Conservation (phyloP, 345 rosid genomes). For the Crucihimalaya himalaica region DNA sequence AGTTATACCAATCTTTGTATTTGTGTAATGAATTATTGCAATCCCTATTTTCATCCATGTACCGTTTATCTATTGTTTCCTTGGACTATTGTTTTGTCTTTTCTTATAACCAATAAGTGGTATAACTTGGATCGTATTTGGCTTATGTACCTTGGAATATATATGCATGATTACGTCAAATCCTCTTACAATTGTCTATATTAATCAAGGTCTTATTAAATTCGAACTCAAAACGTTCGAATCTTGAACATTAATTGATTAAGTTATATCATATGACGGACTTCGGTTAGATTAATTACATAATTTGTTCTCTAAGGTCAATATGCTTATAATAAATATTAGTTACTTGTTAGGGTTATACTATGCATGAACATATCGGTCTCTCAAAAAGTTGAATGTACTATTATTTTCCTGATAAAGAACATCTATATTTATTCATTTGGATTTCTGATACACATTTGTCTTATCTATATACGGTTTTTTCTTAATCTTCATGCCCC, state of each 20-base stretch:
- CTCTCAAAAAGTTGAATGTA: neutral
- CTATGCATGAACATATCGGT: neutral
- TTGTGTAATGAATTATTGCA: conserved; percentile 21
- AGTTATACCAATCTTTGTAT: conserved; percentile 25
- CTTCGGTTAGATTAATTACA: neutral
- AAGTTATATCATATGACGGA: neutral
- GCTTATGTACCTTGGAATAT: neutral
- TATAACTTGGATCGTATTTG: conserved; percentile 14
- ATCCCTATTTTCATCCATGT: neutral
- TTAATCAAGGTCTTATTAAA: neutral
- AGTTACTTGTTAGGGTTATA: neutral
- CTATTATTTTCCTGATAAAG: neutral
- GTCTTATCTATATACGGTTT: neutral
- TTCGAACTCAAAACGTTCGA: neutral
- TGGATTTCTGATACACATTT: neutral
- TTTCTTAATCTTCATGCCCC: neutral
- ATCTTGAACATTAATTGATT: neutral
- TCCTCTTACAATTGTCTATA: neutral
- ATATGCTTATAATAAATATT: neutral
- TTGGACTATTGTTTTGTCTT: conserved; percentile 15
- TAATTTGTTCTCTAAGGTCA: neutral
- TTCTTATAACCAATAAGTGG: conserved; percentile 1
- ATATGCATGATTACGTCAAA: neutral
- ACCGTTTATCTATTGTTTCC: conserved; percentile 6
- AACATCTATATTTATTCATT: neutral